Base-by-base conservation (phyloP, 768 basidiomycete species). In the Ramaria sp. region DNA sequence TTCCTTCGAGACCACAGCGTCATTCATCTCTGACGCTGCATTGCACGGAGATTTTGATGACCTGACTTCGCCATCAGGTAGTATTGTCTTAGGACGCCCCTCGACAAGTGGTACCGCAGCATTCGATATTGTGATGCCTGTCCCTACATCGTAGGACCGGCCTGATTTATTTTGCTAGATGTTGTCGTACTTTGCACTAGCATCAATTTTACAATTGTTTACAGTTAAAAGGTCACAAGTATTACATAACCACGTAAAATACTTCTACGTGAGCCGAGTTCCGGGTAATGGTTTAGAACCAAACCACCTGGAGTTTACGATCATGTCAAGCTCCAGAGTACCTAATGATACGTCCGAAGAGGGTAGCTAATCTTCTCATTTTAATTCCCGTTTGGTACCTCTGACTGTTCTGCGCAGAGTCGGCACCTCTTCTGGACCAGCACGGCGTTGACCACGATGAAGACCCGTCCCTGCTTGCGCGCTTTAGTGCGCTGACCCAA, bases 31-130 rank as follows among this genome's bases (percentile, higher is more conserved):
- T 4, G 91, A 99, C 58, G 95, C 96, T 19, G 91, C 93, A 0
- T 73, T 99, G 48, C 83, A 86, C 67, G 96, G 96, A 24, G 96
- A 98, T 72, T 97, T 90, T 71, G 95, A 98, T 68, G 87, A 93
- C 65, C 75, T 97, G 62, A 80, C 82, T 19, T 86, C 87, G 20
- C 95, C 95, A 2, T 93, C 93, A 4, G 88, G 91, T 0, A 91
- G 84, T 67, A 87, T 99, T 68, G 94, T 97, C 33, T 63, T 96
- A 58, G 95, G 95, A 43, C 78, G 86, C 60, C 90, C 92, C 9
- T 89, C 81, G 66, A 72, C 76, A 52, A 91, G 86, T n/a, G 95
- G 95, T n/a, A 98, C 95, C 22, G 96, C 94, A 4, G 82, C 83
- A 34, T 99, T 98, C 64, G 94, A 92, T 67, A 80, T 98, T 41